Evolutionary conservation across 2,329 filamentous ascomycete species (phyloP).

Genomic region (Tolypocladium inflatum): DNA sequence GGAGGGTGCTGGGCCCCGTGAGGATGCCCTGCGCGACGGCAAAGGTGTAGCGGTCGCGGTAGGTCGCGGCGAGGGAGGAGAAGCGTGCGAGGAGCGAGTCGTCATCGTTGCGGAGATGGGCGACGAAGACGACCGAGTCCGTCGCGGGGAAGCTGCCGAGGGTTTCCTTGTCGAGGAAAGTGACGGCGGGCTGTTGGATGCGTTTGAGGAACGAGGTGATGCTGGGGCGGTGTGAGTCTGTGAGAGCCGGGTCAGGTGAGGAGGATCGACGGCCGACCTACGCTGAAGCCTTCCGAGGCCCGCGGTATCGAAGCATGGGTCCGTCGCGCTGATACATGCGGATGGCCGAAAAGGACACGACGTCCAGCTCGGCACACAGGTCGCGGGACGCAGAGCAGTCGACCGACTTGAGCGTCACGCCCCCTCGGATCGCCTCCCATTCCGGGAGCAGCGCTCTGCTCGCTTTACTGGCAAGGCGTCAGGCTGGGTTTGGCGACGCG

Average conservation of each 20-base stretch:
- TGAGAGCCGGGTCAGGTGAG: not conserved
- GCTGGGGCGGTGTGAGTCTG: constrained; percentile 9
- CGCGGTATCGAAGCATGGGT: constrained; percentile 29
- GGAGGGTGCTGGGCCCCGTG: constrained; percentile 12
- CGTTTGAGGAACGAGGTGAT: constrained; percentile 20
- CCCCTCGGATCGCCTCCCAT: constrained; percentile 7
- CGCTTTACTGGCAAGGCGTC: constrained; percentile 2
- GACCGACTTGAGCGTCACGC: constrained; percentile 20
- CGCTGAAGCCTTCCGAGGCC: constrained; percentile 27
- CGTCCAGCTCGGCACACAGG: constrained; percentile 29
- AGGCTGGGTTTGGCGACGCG: not conserved
- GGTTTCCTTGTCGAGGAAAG: constrained; percentile 1
- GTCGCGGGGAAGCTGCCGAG: constrained; percentile 19
- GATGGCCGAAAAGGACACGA: constrained; percentile 37
- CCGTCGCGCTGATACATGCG: constrained; percentile 28
- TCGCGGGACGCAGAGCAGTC: constrained; percentile 26
- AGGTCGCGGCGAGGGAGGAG: constrained; percentile 20
- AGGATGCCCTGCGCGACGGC: constrained; percentile 13
- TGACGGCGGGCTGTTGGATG: constrained; percentile 13
- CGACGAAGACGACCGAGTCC: constrained; percentile 34
- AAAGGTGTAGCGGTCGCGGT: constrained; percentile 32
- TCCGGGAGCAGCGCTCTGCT: constrained; percentile 8
- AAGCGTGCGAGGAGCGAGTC: constrained; percentile 20
- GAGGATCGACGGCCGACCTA: constrained; percentile 9
- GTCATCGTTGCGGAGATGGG: constrained; percentile 20